A percentile compares a stretch with the other conserved stretches of the same genome.
Evolutionary conservation across 768 basidiomycete species (phyloP).

Genomic region (Obba rivulosa): DNA sequence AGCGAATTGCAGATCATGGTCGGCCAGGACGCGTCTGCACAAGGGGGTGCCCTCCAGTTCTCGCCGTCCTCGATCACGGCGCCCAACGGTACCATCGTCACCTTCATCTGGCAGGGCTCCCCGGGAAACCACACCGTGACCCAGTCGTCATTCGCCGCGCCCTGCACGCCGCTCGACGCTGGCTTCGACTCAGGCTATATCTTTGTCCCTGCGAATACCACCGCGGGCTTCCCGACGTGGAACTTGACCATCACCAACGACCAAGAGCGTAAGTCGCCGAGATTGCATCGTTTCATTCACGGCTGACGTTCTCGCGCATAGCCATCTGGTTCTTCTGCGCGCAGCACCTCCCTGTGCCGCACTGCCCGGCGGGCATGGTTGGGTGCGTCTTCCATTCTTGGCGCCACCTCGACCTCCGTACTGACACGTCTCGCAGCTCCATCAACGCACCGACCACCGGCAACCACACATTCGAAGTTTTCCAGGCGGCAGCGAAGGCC

Average conservation of each 20-base stretch:
- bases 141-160: slow-evolving; percentile 52
- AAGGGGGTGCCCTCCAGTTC: slow-evolving; percentile 36
- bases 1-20: slow-evolving; percentile 30
- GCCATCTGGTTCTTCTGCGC: slow-evolving; percentile 62
- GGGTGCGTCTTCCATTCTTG: slow-evolving; percentile 14
- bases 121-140: slow-evolving; percentile 48
- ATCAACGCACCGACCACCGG: slow-evolving; percentile 48
- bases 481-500: slow-evolving; percentile 27
- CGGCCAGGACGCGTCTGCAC: slow-evolving; percentile 24
- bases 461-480: slow-evolving; percentile 39
- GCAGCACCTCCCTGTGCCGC: slow-evolving; percentile 33
- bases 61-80: slow-evolving; percentile 38
- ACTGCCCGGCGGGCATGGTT: slow-evolving; percentile 38
- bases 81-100: slow-evolving; percentile 39
- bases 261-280: slow-evolving; percentile 32
- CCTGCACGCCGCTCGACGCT: slow-evolving; percentile 37
- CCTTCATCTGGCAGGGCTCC: slow-evolving; percentile 44
- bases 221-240: slow-evolving; percentile 32
- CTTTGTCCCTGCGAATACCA: slow-evolving; percentile 26
- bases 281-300: neutral
- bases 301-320: slow-evolving; percentile 10
- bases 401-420: neutral
- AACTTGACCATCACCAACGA: slow-evolving; percentile 48
- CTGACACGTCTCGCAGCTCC: slow-evolving; percentile 23
- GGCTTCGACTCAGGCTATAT: slow-evolving; percentile 59